Base-by-base conservation (phyloP, 768 basidiomycete species). In the Dioszegia crocea region DNA sequence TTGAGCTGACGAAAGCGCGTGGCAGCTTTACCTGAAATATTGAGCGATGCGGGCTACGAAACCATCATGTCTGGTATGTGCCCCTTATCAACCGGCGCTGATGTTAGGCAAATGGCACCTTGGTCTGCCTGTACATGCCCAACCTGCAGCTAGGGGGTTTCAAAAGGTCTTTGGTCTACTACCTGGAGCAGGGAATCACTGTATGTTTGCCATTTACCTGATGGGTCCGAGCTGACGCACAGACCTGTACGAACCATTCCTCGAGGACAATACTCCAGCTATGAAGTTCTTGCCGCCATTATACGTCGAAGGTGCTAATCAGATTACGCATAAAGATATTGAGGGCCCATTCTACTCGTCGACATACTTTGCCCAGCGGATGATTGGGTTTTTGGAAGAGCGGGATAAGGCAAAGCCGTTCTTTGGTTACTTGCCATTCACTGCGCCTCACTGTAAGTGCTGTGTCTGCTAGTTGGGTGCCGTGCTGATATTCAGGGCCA, bases 381-480 rank as follows among this genome's bases (percentile, higher is more conserved):
- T 62, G 53, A 45, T 66, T 1, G 63, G 61, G 1, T 65, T 64
- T 21, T 29, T 69, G 36, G 8, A 47, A 11, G 62, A 64, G 23
- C 55, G 63, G 44, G 64, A 67, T 17, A 31, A 57, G 39, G 24
- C 6, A 2, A 73, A 68, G 45, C 73, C 74, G 12, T 74, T 76
- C 62, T 72, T 76, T 41, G 66, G 68, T 2, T 76, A 74, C 47
- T 54, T 74, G 33, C 66, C 74, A 10, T 76, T 61, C 60, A 72
- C 68, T 12, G 74, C 70, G 3, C 73, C 73, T 17, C 73, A 75
- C 33, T 75, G 64, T 65, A 33, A 56, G 61, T 65, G n/a, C n/a
- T n/a, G n/a, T n/a, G n/a, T n/a, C n/a, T n/a, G n/a, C 14, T 17
- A 44, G 16, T 41, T 41, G 27, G 24, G 27, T 12, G 24, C 38